Percentiles rank a stretch among this genome's conserved stretches.
Conservation (phyloP, 1,284 basidiomycete species). For the Sporisorium exsertum region DNA sequence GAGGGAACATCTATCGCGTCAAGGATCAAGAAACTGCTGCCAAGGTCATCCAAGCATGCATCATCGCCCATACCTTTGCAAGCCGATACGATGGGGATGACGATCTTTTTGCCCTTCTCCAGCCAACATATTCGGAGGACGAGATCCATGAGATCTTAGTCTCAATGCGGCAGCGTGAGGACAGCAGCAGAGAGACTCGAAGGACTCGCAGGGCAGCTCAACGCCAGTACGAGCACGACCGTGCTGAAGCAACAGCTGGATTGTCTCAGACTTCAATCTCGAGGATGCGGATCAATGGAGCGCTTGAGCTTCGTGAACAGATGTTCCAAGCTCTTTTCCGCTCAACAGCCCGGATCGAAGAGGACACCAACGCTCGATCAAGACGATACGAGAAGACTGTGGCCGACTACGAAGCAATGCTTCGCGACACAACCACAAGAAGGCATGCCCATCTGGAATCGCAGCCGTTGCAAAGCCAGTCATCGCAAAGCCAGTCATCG, state of each 20-base stretch:
- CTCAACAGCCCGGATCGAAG: background rate
- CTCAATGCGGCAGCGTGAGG: background rate
- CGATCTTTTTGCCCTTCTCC: background rate
- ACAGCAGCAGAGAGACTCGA: background rate
- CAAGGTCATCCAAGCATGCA: background rate
- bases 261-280: background rate
- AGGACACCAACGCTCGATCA: background rate
- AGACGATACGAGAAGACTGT: background rate
- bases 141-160: background rate
- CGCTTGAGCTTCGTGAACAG: background rate
- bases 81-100: background rate
- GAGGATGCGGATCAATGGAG: background rate
- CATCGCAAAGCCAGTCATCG: no score
- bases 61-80: constrained; percentile 5
- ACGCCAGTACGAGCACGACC: background rate
- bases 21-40: background rate
- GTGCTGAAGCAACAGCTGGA: background rate
- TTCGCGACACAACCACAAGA: no score
- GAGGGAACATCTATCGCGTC: constrained; percentile 3
- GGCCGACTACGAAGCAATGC: no score
- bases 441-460: no score
- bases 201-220: background rate
- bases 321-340: background rate
- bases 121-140: background rate
- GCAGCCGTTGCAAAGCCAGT: no score